Conservation (phyloP, 129 eudicot genomes). For the Pittosporum tobira region DNA sequence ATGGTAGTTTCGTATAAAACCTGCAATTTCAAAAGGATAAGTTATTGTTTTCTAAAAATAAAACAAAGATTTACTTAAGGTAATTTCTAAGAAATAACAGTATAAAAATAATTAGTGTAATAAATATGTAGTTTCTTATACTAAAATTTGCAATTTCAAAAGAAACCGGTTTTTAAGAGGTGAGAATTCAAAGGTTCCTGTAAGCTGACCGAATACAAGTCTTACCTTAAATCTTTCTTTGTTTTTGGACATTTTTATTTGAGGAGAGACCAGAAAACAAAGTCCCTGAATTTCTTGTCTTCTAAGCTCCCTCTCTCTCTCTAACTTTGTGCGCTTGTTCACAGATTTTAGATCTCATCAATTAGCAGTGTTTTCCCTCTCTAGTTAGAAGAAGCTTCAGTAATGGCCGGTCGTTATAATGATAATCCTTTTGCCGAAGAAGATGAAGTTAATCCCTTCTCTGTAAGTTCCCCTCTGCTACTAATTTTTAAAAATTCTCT, state of each 20-base stretch:
- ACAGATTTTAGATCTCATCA: constrained; percentile 3
- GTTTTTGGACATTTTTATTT: background rate
- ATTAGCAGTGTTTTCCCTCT: background rate
- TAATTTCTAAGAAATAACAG: too few species aligned
- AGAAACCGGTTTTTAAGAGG: too few species aligned
- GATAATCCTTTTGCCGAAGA: constrained; percentile 47
- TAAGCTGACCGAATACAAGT: constrained; percentile 16
- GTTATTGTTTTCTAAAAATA: too few species aligned
- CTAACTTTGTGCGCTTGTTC: background rate
- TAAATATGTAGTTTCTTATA: too few species aligned
- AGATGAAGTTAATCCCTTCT: constrained; percentile 55
- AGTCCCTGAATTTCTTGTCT: background rate
- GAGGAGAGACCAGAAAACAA: background rate
- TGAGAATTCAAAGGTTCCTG: constrained; percentile 5
- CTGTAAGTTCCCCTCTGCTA: constrained; percentile 21
- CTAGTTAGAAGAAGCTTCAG: background rate
- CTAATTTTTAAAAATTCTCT: too few species aligned
- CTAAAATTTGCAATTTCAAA: too few species aligned
- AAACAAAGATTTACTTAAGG: too few species aligned
- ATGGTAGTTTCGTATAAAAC: too few species aligned
- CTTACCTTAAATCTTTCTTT: constrained; percentile 7
- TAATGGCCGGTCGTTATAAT: constrained; percentile 54
- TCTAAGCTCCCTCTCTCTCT: constrained; percentile 10
- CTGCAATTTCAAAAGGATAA: too few species aligned
- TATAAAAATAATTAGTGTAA: too few species aligned